Evolutionary conservation across 148 eudicot genomes (phyloP), one percentile per base, ranked within the genome.

Genomic region (Simmondsia chinensis): DNA sequence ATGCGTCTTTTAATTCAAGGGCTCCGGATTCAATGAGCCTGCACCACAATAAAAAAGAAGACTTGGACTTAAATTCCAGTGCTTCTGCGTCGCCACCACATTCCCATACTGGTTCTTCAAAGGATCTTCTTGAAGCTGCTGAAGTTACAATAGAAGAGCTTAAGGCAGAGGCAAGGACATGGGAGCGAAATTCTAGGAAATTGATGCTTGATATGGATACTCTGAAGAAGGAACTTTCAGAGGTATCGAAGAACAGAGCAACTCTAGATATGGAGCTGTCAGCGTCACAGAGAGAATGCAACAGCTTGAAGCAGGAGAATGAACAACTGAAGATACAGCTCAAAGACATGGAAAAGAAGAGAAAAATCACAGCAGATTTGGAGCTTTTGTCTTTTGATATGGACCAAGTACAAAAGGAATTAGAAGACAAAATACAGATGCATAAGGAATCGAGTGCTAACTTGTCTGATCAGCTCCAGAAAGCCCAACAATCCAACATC

Each of bases 111-210:
- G 73, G 56, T 48, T 67, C 87, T 56, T 77, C 94, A 9, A 81
- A 57, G 56, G 70, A 62, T 17, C 76, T 71, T 60, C 69, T 71
- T 43, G 87, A 84, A 73, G 84, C 72, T 41, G 87, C 81, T 37
- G 94, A 88, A 57, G 75, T 63, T 40, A 73, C 71, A 19, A 78
- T 69, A 23, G 80, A 78, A 47, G 87, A 88, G 54, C 82, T 78
- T 27, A 46, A 73, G 24, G 74, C 68, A 19, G 95, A 79, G 60
- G 79, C 85, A 33, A 81, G 71, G 33, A 79, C 56, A 74, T 85
- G 95, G 93, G 97, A 84, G 49, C 65, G 79, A 59, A 79, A 82
- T 53, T 73, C 85, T 9, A 72, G 76, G 57, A 85, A 76, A 46
- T 58, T 76, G 42, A 44, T 66, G 62, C 47, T 56, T 27, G 94